These are phyloP conservation scores for Teratosphaeria viscida DNA, from an alignment of 2,329 filamentous ascomycete species.

Conservation along the genomic window DNA sequence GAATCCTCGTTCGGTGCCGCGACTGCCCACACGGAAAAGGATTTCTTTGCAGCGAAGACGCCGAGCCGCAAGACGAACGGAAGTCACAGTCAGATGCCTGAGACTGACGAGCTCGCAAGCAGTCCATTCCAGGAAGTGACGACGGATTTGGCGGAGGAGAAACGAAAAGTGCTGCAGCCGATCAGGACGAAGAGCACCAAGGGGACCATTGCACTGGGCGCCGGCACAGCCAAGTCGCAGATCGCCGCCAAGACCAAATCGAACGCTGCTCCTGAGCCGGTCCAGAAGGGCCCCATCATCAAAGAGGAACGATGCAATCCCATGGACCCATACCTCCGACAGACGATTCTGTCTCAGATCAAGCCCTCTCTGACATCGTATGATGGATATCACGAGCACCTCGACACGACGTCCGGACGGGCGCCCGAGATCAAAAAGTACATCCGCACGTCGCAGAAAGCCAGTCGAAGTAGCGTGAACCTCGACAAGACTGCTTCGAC, in stretches of 20 bases:
- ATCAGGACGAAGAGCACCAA: conserved; percentile 40
- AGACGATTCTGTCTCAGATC: conserved; percentile 63
- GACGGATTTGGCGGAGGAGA: conserved; percentile 35
- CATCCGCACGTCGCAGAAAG: conserved; percentile 55
- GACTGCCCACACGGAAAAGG: conserved; percentile 43
- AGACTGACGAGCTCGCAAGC: conserved; percentile 42
- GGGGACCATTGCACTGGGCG: conserved; percentile 27
- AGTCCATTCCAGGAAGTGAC: conserved; percentile 64
- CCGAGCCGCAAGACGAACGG: conserved; percentile 50
- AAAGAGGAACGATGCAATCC: conserved; percentile 81
- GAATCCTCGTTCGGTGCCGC: conserved; percentile 71
- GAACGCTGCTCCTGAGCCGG: conserved; percentile 29
- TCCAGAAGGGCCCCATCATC: conserved; percentile 61
- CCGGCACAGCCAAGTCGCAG: conserved; percentile 24
- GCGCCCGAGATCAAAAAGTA: conserved; percentile 72
- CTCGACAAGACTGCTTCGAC: conserved; percentile 52
- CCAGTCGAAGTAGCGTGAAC: conserved; percentile 40
- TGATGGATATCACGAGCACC: conserved; percentile 68
- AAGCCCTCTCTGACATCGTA: conserved; percentile 66
- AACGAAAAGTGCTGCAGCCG: conserved; percentile 41
- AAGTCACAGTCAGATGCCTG: conserved; percentile 7
- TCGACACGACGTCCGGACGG: conserved; percentile 51
- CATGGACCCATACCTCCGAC: conserved; percentile 63
- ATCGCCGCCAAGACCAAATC: conserved; percentile 17
- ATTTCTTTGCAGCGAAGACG: conserved; percentile 56